These are phyloP conservation scores for Eucalyptus tenuipes DNA, from an alignment of 345 rosid genomes.

Conservation along the genomic window DNA sequence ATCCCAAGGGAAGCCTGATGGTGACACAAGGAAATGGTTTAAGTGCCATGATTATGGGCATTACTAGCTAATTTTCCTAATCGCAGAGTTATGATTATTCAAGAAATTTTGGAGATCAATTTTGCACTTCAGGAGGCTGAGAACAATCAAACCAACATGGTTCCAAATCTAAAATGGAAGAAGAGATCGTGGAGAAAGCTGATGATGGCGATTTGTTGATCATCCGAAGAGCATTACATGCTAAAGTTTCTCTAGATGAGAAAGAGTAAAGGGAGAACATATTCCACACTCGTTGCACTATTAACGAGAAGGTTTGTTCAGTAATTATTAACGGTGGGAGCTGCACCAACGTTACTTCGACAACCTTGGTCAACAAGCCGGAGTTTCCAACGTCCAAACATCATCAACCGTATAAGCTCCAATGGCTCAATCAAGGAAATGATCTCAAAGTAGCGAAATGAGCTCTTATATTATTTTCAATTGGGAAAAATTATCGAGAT, in stretches of 20 bases:
- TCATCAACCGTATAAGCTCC: too few relatives aligned
- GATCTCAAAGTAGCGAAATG: neutral
- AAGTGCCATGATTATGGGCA: neutral
- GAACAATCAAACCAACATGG: too few relatives aligned
- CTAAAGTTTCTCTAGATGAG: too few relatives aligned
- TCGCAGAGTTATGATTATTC: too few relatives aligned
- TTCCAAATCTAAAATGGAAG: too few relatives aligned
- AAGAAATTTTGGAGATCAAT: too few relatives aligned
- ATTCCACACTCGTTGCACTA: neutral
- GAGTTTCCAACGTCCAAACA: neutral
- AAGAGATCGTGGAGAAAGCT: too few relatives aligned
- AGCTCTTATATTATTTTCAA: neutral
- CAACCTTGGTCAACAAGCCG: neutral
- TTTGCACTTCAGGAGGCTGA: too few relatives aligned
- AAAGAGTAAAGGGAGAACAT: neutral
- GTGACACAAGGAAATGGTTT: neutral
- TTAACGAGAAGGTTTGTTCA: neutral
- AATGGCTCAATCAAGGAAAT: neutral
- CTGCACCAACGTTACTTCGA: accelerated
- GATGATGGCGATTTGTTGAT: too few relatives aligned
- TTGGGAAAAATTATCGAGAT: neutral
- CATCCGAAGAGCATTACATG: too few relatives aligned
- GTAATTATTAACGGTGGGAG: neutral
- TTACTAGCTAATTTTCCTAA: neutral
- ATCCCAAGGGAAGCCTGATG: neutral